Evolutionary conservation across 306 rosid species (phyloP), one percentile per base, ranked within the genome.

Genomic region (Boehmeria nivea): DNA sequence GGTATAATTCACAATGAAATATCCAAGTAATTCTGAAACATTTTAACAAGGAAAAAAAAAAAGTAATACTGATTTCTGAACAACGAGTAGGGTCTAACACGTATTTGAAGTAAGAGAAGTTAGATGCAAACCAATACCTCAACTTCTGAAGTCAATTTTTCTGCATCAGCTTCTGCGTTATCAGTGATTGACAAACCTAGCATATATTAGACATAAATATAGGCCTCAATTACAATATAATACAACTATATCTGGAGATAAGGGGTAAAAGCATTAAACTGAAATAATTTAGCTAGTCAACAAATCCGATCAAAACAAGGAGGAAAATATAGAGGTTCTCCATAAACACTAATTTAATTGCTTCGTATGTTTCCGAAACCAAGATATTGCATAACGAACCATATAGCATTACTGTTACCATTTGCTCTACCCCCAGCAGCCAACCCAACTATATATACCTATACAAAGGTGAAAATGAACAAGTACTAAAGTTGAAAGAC

Each of bases 101-200:
- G n/a, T n/a, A n/a, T n/a, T n/a, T 31, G 3, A 28, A 31, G 9
- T 31, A 31, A 31, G 2, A 31, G 36, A 31, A 31, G 36, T 31
- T 43, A 68, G 65, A 72, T 37, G 56, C 48, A 61, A 54, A 28
- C 61, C 55, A 44, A 47, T 83, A 91, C 98, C 98, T 87, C 89
- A 63, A 81, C 38, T 26, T 71, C 76, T 49, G 87, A 82, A 84
- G 67, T 78, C 60, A 76, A 56, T 66, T 78, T 74, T 61, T 76
- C 87, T 58, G 71, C 67, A 78, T 77, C 85, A 64, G 76, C 78
- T 69, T 82, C 80, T 44, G 68, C 52, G 47, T 73, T 71, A 59
- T 81, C 82, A 51, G 69, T 64, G 50, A 55, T 70, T 57, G 72
- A 79, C 45, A 65, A 60, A 71, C 74, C 81, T 72, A 70, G 31